phyloP scores from a whole-genome alignment of 1,284 basidiomycete species.

The Austroboletus niveus region DNA sequence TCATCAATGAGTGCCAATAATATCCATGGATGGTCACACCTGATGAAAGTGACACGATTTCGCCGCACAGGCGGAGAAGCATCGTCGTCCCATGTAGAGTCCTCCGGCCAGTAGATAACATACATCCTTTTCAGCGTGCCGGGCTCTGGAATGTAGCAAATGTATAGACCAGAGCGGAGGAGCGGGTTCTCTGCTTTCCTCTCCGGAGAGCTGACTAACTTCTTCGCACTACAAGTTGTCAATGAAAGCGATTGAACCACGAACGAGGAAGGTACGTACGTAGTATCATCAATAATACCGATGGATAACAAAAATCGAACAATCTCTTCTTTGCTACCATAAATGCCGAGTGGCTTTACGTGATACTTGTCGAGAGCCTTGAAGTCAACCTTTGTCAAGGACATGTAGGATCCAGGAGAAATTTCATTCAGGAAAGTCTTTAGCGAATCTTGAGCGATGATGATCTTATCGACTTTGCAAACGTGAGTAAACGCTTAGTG shows the following conservation, averaged over 20 bases:
- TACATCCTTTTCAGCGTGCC: conserved; percentile 32
- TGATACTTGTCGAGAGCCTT: conserved; percentile 43
- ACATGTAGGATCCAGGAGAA: conserved; percentile 46
- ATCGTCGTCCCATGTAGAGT: conserved; percentile 56
- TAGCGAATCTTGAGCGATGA: conserved; percentile 53
- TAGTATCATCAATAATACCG: conserved; percentile 34
- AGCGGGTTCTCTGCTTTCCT: conserved; percentile 20
- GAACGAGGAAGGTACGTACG: conserved; percentile 29
- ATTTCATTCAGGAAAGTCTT: conserved; percentile 45
- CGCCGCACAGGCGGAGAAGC: conserved; percentile 44
- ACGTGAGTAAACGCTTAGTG: conserved; percentile 19
- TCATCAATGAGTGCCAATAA: not conserved
- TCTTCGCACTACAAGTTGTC: conserved; percentile 9
- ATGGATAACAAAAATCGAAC: conserved; percentile 41
- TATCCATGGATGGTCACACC: conserved; percentile 33
- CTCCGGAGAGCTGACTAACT: conserved; percentile 13
- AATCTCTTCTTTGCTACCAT: conserved; percentile 51
- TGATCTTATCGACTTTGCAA: conserved; percentile 53
- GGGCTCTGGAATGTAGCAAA: conserved; percentile 22
- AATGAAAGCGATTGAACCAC: not conserved
- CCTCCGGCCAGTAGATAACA: conserved; percentile 62
- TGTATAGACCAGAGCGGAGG: conserved; percentile 52
- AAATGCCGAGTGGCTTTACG: conserved; percentile 52
- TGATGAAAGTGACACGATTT: conserved; percentile 60
- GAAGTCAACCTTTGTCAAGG: conserved; percentile 55